Conservation (phyloP, 2,329 filamentous ascomycete species). For the Phialemonium atrogriseum region DNA sequence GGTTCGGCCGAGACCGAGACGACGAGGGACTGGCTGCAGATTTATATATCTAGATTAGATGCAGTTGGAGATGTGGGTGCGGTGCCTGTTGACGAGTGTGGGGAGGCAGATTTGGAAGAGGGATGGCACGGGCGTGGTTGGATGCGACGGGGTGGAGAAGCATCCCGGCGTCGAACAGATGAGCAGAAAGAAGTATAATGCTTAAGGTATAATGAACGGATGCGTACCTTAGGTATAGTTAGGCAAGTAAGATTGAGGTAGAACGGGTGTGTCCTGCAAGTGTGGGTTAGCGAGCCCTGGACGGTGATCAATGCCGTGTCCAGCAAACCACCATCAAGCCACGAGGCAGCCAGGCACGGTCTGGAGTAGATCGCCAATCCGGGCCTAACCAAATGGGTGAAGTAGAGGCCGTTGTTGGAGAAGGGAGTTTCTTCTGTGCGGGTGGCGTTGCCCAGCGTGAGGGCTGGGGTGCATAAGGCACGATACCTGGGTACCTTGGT, state of each 20-base stretch:
- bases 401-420: conserved; percentile 10
- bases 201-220: conserved; percentile 6
- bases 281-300: conserved; percentile 9
- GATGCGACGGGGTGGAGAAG: conserved; percentile 16
- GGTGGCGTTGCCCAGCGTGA: conserved; percentile 15
- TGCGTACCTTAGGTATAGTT: conserved; percentile 12
- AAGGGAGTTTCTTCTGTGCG: conserved; percentile 9
- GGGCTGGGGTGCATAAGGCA: conserved; percentile 14
- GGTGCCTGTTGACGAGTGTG: conserved; percentile 20
- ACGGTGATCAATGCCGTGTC: conserved; percentile 19
- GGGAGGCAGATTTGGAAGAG: conserved; percentile 19
- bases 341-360: conserved; percentile 8
- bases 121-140: conserved; percentile 10
- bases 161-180: conserved; percentile 11
- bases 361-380: conserved; percentile 12
- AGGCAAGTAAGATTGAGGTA: conserved; percentile 15
- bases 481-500: too few species aligned
- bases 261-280: conserved; percentile 13
- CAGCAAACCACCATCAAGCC: conserved; percentile 10
- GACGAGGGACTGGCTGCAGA: conserved; percentile 21
- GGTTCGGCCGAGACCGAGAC: conserved; percentile 17
- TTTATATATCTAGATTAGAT: conserved; percentile 31
- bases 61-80: conserved; percentile 23
- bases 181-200: conserved; percentile 7
- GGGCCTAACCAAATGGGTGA: conserved; percentile 11